These are phyloP conservation scores for Chrysanthemum lavandulifolium DNA, from an alignment of 129 eudicot species.

Conservation along the genomic window DNA sequence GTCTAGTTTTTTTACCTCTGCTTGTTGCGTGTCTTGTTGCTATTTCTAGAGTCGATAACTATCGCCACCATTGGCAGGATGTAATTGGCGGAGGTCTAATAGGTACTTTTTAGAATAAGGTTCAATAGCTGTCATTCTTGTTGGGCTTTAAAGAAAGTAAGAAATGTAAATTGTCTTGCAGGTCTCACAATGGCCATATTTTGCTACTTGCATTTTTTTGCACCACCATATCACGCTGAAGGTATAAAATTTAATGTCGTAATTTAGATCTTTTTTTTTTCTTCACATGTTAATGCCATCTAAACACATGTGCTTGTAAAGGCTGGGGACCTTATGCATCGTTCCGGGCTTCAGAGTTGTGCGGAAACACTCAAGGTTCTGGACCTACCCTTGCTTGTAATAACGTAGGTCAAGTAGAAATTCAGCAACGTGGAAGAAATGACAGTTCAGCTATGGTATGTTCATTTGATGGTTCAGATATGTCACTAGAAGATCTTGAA, in stretches of 20 bases:
- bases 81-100: constrained; percentile 37
- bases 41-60: constrained; percentile 37
- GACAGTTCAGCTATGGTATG: constrained; percentile 12
- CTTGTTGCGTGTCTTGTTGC: constrained; percentile 32
- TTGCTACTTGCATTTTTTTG: constrained; percentile 82
- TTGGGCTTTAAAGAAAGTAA: neutral
- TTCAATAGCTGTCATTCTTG: neutral
- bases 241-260: constrained; percentile 35
- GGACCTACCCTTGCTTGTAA: constrained; percentile 14
- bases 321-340: constrained; percentile 85
- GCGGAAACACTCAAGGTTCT: constrained; percentile 17
- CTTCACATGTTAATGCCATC: neutral
- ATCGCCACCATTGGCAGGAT: constrained; percentile 42
- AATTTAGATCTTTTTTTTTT: neutral
- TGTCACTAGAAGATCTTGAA: constrained; percentile 52
- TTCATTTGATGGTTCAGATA: constrained; percentile 22
- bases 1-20: constrained; percentile 32
- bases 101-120: constrained; percentile 35
- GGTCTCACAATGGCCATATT: constrained; percentile 60
- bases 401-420: constrained; percentile 29
- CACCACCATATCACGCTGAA: constrained; percentile 69
- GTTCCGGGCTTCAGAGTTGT: constrained; percentile 46
- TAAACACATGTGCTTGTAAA: constrained; percentile 6
- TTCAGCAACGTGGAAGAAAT: constrained; percentile 13
- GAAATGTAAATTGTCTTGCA: constrained; percentile 25